Percentiles rank a stretch among this genome's conserved stretches.
Conservation (phyloP, 1,284 basidiomycete genomes). For the Irpex sp. region DNA sequence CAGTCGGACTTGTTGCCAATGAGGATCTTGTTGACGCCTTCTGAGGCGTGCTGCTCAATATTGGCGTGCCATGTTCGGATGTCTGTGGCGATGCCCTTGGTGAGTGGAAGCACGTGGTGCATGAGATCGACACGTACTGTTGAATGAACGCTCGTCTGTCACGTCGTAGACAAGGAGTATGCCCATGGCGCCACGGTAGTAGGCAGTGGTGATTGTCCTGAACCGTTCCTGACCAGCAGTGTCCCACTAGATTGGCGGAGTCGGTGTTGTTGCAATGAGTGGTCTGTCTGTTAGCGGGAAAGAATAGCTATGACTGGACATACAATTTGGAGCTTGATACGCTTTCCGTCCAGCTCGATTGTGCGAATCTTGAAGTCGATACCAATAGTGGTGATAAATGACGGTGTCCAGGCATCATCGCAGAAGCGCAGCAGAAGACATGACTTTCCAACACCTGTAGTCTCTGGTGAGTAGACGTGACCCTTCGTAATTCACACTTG, state of each 20-base stretch:
- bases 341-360: conserved; percentile 94
- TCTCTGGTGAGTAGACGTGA: neutral
- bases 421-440: conserved; percentile 98
- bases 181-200: conserved; percentile 99
- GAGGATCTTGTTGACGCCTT: conserved; percentile 98
- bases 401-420: conserved; percentile 99
- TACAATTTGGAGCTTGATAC: conserved; percentile 96
- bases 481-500: conserved; percentile 6
- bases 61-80: conserved; percentile 99
- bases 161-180: conserved; percentile 99
- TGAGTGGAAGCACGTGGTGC: conserved; percentile 4
- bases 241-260: conserved; percentile 71
- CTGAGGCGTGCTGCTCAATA: conserved; percentile 98
- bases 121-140: conserved; percentile 61
- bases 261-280: neutral
- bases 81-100: conserved; percentile 50
- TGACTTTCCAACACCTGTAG: conserved; percentile 93
- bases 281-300: neutral
- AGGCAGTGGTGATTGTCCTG: conserved; percentile 99
- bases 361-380: conserved; percentile 97
- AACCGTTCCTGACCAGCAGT: conserved; percentile 99
- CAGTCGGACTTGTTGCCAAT: conserved; percentile 99
- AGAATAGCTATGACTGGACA: conserved; percentile 26
- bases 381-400: conserved; percentile 99
- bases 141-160: conserved; percentile 97